These are phyloP conservation scores for Capronia americana DNA, from an alignment of 2,329 filamentous ascomycete species.

Conservation along the genomic window DNA sequence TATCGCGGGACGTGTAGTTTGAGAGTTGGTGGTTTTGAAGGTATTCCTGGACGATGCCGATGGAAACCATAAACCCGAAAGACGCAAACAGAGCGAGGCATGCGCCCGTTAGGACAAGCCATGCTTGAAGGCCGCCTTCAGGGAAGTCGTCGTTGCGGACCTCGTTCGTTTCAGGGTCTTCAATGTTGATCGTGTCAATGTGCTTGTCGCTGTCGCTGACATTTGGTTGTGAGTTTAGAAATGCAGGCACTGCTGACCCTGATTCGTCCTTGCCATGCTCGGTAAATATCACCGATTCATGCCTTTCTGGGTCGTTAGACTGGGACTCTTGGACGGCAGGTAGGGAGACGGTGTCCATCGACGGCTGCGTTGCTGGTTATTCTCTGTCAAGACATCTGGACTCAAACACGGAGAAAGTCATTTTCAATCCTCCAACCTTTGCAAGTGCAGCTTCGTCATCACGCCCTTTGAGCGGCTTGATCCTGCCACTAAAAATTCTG, in stretches of 20 bases:
- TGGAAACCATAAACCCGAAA: constrained; percentile 56
- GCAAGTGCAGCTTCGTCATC: constrained; percentile 18
- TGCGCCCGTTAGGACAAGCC: constrained; percentile 46
- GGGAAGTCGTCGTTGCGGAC: constrained; percentile 36
- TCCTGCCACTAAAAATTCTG: constrained; percentile 8
- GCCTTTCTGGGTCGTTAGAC: constrained; percentile 13
- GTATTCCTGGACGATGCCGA: constrained; percentile 59
- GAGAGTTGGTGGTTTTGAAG: constrained; percentile 54
- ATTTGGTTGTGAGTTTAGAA: neutral
- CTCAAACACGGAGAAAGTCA: neutral
- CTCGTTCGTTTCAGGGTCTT: constrained; percentile 3
- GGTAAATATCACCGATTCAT: neutral
- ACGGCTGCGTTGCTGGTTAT: neutral
- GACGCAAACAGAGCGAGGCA: constrained; percentile 48
- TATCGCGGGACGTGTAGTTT: constrained; percentile 51
- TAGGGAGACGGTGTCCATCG: constrained; percentile 26
- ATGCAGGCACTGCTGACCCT: neutral
- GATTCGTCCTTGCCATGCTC: neutral
- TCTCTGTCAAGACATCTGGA: neutral
- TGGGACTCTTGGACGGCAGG: constrained; percentile 15
- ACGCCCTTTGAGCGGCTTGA: constrained; percentile 18
- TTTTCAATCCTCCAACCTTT: neutral
- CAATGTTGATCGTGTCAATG: constrained; percentile 15
- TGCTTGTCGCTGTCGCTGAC: constrained; percentile 7
- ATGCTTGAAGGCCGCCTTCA: constrained; percentile 47